Conservation (phyloP, 345 rosid species). For the Anastatica hierochuntica region DNA sequence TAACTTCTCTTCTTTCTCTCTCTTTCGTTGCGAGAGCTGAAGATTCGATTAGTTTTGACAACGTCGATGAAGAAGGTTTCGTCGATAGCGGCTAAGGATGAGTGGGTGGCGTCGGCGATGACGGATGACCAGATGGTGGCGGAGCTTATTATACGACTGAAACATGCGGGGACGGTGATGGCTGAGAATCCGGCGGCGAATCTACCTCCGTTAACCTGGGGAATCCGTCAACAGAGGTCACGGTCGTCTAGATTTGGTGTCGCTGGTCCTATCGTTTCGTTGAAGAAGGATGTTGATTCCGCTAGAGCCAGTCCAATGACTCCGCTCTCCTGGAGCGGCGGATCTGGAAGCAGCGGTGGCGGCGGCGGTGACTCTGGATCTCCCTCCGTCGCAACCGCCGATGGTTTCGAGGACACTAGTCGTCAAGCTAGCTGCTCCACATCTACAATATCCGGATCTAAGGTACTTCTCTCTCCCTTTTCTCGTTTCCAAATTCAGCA, state of each 20-base stretch:
- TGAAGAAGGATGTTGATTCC: constrained; percentile 38
- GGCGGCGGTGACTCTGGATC: constrained; percentile 33
- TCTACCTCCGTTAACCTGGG: constrained; percentile 43
- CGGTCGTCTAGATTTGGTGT: constrained; percentile 42
- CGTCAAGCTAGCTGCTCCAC: constrained; percentile 30
- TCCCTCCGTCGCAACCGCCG: constrained; percentile 48
- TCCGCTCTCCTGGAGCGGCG: constrained; percentile 69
- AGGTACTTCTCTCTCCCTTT: constrained; percentile 37
- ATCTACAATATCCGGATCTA: constrained; percentile 54
- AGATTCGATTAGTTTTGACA: constrained; percentile 7
- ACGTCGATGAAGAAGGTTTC: constrained; percentile 13
- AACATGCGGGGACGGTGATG: constrained; percentile 25
- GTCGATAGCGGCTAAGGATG: constrained; percentile 26
- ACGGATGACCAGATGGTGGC: constrained; percentile 51
- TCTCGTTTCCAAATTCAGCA: too few species aligned
- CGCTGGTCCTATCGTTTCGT: background rate
- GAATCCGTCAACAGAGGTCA: constrained; percentile 50
- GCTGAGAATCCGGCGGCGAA: constrained; percentile 13
- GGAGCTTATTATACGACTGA: constrained; percentile 53
- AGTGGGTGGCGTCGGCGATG: constrained; percentile 73
- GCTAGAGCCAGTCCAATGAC: constrained; percentile 56
- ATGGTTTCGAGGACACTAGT: constrained; percentile 54
- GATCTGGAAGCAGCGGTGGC: constrained; percentile 31
- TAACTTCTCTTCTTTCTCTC: constrained; percentile 9
- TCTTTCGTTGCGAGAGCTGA: constrained; percentile 9